phyloP scores from a whole-genome alignment of 2,329 filamentous ascomycete species.

The Alternaria metachromatica region DNA sequence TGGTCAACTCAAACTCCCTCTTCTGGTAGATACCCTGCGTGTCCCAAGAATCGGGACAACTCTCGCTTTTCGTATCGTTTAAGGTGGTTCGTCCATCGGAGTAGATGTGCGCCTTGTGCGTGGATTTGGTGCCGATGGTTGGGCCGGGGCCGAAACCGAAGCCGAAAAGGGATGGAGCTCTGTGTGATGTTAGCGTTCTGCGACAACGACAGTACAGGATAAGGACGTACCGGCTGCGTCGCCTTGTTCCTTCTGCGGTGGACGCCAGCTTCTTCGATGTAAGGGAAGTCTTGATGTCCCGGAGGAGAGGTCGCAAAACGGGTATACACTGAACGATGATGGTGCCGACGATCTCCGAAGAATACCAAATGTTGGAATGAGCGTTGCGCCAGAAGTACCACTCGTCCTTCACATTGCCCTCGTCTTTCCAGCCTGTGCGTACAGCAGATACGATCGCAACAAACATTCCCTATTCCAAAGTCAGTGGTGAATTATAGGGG shows the following conservation, averaged over 20 bases:
- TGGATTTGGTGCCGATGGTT: slow-evolving; percentile 12
- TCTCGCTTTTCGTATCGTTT: slow-evolving; percentile 21
- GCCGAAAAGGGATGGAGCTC: slow-evolving; percentile 9
- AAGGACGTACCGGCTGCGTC: slow-evolving; percentile 22
- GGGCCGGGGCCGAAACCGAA: slow-evolving; percentile 15
- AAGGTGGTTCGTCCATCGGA: slow-evolving; percentile 26
- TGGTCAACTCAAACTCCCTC: slow-evolving; percentile 32
- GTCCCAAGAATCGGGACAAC: slow-evolving; percentile 28
- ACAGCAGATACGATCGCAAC: slow-evolving; percentile 59
- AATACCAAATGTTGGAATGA: slow-evolving; percentile 58
- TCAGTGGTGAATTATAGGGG: slow-evolving; percentile 1
- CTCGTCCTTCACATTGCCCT: slow-evolving; percentile 54
- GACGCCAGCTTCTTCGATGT: slow-evolving; percentile 44
- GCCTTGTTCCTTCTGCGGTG: slow-evolving; percentile 9
- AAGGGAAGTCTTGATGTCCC: slow-evolving; percentile 50
- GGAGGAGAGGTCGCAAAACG: slow-evolving; percentile 58
- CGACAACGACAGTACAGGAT: neutral
- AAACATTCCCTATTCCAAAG: slow-evolving; percentile 49
- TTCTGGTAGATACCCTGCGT: slow-evolving; percentile 35
- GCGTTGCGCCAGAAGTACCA: slow-evolving; percentile 60
- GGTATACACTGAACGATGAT: slow-evolving; percentile 64
- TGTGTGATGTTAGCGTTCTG: neutral
- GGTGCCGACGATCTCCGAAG: slow-evolving; percentile 60
- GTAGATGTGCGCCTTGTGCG: slow-evolving; percentile 31
- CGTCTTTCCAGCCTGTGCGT: slow-evolving; percentile 58